Base-by-base conservation (phyloP, 257 asterid species). In the Echium plantagineum region DNA sequence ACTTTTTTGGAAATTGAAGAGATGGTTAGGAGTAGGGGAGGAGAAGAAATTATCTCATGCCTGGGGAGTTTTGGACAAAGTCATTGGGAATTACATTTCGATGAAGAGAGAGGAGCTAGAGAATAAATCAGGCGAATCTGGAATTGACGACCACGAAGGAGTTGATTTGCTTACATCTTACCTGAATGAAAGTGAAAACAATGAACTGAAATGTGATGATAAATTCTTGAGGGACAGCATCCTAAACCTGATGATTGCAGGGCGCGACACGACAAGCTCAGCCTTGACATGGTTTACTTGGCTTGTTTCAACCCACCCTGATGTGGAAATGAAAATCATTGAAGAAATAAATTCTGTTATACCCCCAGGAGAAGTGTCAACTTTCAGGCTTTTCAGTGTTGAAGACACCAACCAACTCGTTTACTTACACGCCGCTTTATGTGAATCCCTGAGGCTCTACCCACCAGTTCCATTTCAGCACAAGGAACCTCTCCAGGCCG, bases 381-480 rank as follows among this genome's bases (percentile, higher is more conserved):
- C 58, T 0, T 19, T 68, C 59, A 64, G 69, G 38, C 18, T 74
- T 19, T 83, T 81, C 16, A 18, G 48, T 5, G 65, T 24, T 0
- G 77, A 76, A 6, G 82, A 76, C 17, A 52, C 71, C 9, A 71
- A 55, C 9, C 69, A 69, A 8, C 57, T 78, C 5, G 78, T 69
- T 24, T 80, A 80, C 63, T 46, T 83, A 9, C 91, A 83, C 48
- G 91, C 70, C 5, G 81, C 91, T 12, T 21, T 83, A 6, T 70
- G 81, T 59, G 91, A 83, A 62, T 63, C 85, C 0, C 15, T 83
- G 10, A 72, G 91, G 52, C 58, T 81, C 17, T 83, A 83, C 52
- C 91, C 87, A 18, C 82, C 91, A 0, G 87, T 83, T 38, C 83
- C 87, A 0, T 81, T 83, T 63, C 83, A 83, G 20, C 91, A 83